These are phyloP conservation scores for Strobilomyces confusus DNA, from an alignment of 768 basidiomycete species.

Conservation along the genomic window DNA sequence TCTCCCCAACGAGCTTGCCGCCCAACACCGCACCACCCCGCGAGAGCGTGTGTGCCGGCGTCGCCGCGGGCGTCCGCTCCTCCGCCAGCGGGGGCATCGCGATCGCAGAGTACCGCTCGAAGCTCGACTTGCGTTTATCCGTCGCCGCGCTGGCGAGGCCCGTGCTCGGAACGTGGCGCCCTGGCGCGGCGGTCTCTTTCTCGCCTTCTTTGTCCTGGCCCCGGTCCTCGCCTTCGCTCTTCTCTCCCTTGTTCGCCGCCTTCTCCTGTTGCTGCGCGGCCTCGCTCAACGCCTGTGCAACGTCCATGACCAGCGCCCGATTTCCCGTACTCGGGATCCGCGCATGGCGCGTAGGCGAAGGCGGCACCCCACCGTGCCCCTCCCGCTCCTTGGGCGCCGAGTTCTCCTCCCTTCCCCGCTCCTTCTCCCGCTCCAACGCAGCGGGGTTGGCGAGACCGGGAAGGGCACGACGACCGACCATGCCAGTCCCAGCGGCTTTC, in stretches of 20 bases:
- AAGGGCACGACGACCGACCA: constrained; percentile 39
- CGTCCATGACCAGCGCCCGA: constrained; percentile 73
- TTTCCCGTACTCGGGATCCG: constrained; percentile 68
- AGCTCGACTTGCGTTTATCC: constrained; percentile 64
- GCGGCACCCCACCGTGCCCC: constrained; percentile 13
- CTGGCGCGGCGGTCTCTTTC: not conserved
- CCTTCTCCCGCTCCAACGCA: not conserved
- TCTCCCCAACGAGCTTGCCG: constrained; percentile 9
- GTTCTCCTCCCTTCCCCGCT: not conserved
- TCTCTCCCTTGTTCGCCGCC: not conserved
- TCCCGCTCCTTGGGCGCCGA: constrained; percentile 16
- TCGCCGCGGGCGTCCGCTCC: constrained; percentile 54
- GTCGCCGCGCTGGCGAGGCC: constrained; percentile 22
- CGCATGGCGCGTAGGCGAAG: constrained; percentile 40
- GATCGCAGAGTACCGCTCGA: constrained; percentile 62
- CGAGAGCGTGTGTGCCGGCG: constrained; percentile 53
- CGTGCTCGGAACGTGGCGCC: constrained; percentile 12
- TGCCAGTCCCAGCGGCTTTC: constrained; percentile 20
- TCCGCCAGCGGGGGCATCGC: constrained; percentile 64
- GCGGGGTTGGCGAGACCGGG: constrained; percentile 35
- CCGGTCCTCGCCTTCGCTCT: not conserved
- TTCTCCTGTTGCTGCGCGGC: constrained; percentile 19
- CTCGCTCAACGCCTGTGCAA: constrained; percentile 58
- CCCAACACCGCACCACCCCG: constrained; percentile 21
- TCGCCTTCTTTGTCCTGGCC: not conserved